These are phyloP conservation scores for Stygiomarasmius scandens DNA, from an alignment of 1,284 basidiomycete species.

Conservation along the genomic window DNA sequence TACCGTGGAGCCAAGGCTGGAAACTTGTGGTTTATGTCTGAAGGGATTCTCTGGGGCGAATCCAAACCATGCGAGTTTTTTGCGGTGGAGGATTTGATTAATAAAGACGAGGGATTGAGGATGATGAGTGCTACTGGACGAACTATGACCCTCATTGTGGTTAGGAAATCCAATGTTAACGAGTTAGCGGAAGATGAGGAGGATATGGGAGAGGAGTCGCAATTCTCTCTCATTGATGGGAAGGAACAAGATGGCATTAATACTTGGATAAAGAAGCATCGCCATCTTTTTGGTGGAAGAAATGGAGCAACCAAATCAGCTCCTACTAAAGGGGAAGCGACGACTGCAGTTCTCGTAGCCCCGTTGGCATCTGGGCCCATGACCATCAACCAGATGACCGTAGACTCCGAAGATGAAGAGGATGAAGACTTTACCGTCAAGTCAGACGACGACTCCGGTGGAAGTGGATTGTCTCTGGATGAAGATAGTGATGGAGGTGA, in stretches of 20 bases:
- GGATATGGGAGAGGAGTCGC: constrained; percentile 53
- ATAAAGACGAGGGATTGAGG: constrained; percentile 55
- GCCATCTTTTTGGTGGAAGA: constrained; percentile 56
- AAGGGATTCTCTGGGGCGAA: constrained; percentile 73
- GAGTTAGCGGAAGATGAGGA: constrained; percentile 20
- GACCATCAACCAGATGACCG: constrained; percentile 43
- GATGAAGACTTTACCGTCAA: constrained; percentile 50
- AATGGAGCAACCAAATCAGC: constrained; percentile 12
- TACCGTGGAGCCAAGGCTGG: constrained; percentile 71
- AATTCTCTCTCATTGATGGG: constrained; percentile 72
- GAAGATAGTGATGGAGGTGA: constrained; percentile 15
- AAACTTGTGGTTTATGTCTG: constrained; percentile 69
- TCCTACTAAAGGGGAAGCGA: constrained; percentile 10
- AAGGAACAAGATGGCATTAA: constrained; percentile 66
- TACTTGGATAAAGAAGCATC: constrained; percentile 61
- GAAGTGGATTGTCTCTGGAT: constrained; percentile 6
- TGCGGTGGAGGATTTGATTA: constrained; percentile 59
- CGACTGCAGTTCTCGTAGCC: constrained; percentile 12
- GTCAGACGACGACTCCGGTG: constrained; percentile 24
- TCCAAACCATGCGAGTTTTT: constrained; percentile 77
- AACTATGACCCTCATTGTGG: constrained; percentile 64
- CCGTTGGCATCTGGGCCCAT: constrained; percentile 24
- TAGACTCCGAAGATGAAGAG: constrained; percentile 51
- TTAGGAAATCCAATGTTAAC: constrained; percentile 39
- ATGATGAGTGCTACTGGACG: constrained; percentile 67